Evolutionary conservation across 1,284 basidiomycete species (phyloP).

Genomic region (Trichosporon asahii): DNA sequence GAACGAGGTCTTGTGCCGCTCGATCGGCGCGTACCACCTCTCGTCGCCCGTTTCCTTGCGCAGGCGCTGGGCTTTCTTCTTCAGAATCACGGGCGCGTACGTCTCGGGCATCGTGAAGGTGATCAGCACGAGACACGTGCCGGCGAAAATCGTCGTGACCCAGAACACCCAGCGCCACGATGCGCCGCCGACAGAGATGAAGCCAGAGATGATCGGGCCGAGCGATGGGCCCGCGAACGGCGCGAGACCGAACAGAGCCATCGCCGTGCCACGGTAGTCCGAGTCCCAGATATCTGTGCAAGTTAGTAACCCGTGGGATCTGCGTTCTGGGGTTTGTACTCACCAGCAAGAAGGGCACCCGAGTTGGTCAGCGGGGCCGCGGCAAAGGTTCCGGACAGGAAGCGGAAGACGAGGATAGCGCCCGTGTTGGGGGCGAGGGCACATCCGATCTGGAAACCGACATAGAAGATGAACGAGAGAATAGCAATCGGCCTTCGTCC

Average conservation of each 20-base stretch:
- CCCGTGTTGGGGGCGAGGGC: constrained; percentile 63
- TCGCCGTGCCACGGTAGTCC: constrained; percentile 64
- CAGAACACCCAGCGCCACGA: constrained; percentile 61
- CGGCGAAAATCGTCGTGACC: constrained; percentile 64
- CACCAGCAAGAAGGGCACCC: constrained; percentile 53
- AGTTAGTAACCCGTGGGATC: not conserved
- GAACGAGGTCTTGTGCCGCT: constrained; percentile 23
- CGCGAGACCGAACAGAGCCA: constrained; percentile 66
- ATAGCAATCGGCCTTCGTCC: constrained; percentile 65
- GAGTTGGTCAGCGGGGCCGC: constrained; percentile 54
- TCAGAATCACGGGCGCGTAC: constrained; percentile 58
- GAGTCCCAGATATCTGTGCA: constrained; percentile 64
- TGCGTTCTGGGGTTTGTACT: not conserved
- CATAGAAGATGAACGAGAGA: constrained; percentile 63
- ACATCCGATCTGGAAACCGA: constrained; percentile 59
- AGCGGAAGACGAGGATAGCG: constrained; percentile 64
- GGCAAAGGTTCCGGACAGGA: constrained; percentile 64
- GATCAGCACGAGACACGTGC: constrained; percentile 50
- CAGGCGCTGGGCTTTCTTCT: constrained; percentile 54
- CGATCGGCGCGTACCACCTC: constrained; percentile 57
- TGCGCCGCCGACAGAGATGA: constrained; percentile 55
- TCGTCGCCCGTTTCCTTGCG: constrained; percentile 64
- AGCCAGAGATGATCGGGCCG: constrained; percentile 66
- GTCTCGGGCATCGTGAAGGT: constrained; percentile 74
- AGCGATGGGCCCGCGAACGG: constrained; percentile 64